Base-by-base conservation (phyloP, 495 filamentous ascomycete genomes). In the Podospora pseudopauciseta region DNA sequence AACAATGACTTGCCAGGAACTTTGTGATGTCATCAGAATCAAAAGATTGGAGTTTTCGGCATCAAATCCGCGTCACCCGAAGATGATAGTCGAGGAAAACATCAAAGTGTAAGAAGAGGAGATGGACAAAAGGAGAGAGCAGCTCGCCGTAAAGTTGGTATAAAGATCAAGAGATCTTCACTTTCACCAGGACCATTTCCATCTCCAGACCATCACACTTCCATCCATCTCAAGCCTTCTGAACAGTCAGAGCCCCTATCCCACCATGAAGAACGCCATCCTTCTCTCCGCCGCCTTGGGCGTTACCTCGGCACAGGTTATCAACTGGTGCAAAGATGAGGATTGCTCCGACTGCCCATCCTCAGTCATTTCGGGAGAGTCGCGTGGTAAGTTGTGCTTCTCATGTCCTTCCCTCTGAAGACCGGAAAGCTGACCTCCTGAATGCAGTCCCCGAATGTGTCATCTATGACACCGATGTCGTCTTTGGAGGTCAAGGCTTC, bases 401-500 rank as follows among this genome's bases (percentile, higher is more conserved):
- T 16, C 39, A 16, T 49, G 39, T 11, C 39, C 39, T 49, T 49
- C 39, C 39, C 9, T 49, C 7, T 16, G 39, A 16, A 5, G 39
- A 49, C 39, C 39, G 15, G 6, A 49, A 49, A 16, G 23, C 39
- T 49, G 39, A 32, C 16, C 19, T 34, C n/a, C 18, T n/a, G 1
- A 53, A 32, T 7, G 20, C 30, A 64, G 18, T 49, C n/a, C 63
- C 63, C 39, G 32, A 64, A 7, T 64, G 63, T 19, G 63, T 64
- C 28, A 28, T 64, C 28, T 64, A 64, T 28, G 63, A 64, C 18
- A 64, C 63, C 7, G 23, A 64, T 5, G 53, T 44, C 23, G 63
- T 64, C n/a, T 64, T 64, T 19, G 63, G 63, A 19, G 63, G 63
- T 11, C 63, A 64, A 20, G 63, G 63, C 6, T 64, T 49, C 44